Conservation (phyloP, 1,284 basidiomycete species). For the Wolfiporia cocos region DNA sequence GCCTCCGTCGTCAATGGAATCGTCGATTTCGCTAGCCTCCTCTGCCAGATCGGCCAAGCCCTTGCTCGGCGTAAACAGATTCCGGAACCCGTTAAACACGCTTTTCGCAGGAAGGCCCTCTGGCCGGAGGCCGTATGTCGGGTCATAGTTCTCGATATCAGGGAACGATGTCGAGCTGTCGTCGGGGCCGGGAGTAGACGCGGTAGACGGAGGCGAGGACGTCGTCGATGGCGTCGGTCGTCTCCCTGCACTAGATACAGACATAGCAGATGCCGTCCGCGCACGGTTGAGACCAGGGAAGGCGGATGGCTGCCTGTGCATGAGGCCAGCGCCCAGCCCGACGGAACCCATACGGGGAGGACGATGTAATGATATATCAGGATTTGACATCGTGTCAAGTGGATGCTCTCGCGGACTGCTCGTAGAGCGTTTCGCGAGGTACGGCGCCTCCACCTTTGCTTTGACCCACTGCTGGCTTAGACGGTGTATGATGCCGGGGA, state of each 20-base stretch:
- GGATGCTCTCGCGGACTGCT: conserved; percentile 24
- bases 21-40: conserved; percentile 47
- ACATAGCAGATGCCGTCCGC: conserved; percentile 20
- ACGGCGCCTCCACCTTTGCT: conserved; percentile 79
- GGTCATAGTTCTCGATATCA: conserved; percentile 90
- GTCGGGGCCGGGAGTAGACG: conserved; percentile 17
- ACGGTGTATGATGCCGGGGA: conserved; percentile 95
- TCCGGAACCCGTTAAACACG: conserved; percentile 67
- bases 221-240: conserved; percentile 15
- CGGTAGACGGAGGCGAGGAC: conserved; percentile 8
- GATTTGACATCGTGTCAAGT: conserved; percentile 28
- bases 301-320: conserved; percentile 16
- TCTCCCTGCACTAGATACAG: conserved; percentile 18
- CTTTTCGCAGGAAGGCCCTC: conserved; percentile 80
- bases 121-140: conserved; percentile 94
- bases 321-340: conserved; percentile 15
- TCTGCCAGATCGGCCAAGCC: conserved; percentile 79
- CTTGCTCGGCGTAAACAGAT: conserved; percentile 54
- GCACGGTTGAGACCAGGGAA: conserved; percentile 13
- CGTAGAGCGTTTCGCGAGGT: conserved; percentile 47
- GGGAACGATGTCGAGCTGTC: conserved; percentile 55
- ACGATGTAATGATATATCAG: conserved; percentile 18
- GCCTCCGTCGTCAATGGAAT: conserved; percentile 36
- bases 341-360: conserved; percentile 16
- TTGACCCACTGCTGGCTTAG: conserved; percentile 94